Conservation (phyloP, 2,329 filamentous ascomycete species). For the Graphiopsis chlorocephala region DNA sequence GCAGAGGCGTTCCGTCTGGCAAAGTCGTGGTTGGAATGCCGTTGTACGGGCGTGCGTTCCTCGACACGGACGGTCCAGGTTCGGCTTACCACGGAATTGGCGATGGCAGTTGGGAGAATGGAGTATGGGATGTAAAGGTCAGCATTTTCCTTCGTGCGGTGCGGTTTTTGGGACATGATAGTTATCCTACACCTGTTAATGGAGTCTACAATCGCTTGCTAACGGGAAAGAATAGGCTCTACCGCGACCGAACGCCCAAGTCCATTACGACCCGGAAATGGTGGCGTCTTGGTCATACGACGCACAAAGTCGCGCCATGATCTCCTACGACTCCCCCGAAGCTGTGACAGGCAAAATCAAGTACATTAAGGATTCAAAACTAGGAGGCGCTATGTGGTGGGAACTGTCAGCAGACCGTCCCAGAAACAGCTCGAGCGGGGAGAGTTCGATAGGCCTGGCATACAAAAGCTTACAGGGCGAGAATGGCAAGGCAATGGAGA, state of each 20-base stretch:
- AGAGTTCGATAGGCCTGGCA: conserved; percentile 53
- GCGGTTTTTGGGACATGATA: too few species aligned
- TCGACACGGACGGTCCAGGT: conserved; percentile 72
- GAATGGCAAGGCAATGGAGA: conserved; percentile 41
- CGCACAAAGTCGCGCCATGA: conserved; percentile 58
- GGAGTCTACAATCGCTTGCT: background rate
- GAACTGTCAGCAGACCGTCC: conserved; percentile 74
- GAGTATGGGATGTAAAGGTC: conserved; percentile 68
- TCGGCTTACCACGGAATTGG: conserved; percentile 66
- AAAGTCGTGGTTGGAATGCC: conserved; percentile 93
- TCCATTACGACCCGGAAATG: conserved; percentile 59
- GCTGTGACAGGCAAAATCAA: conserved; percentile 67
- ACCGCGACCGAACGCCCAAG: conserved; percentile 64
- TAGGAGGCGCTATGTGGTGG: conserved; percentile 94
- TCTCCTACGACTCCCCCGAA: conserved; percentile 69
- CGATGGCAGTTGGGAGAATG: conserved; percentile 75
- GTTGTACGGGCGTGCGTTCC: conserved; percentile 81
- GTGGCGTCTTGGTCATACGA: conserved; percentile 77
- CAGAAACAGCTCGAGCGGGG: conserved; percentile 44
- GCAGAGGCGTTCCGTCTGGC: conserved; percentile 53
- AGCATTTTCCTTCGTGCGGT: too few species aligned
- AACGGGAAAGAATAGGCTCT: conserved; percentile 49
- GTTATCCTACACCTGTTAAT: background rate
- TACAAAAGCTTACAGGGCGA: conserved; percentile 32
- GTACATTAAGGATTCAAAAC: conserved; percentile 61